These are phyloP conservation scores for Aspergillus kassunensis DNA, from an alignment of 495 filamentous ascomycete species.

Conservation along the genomic window DNA sequence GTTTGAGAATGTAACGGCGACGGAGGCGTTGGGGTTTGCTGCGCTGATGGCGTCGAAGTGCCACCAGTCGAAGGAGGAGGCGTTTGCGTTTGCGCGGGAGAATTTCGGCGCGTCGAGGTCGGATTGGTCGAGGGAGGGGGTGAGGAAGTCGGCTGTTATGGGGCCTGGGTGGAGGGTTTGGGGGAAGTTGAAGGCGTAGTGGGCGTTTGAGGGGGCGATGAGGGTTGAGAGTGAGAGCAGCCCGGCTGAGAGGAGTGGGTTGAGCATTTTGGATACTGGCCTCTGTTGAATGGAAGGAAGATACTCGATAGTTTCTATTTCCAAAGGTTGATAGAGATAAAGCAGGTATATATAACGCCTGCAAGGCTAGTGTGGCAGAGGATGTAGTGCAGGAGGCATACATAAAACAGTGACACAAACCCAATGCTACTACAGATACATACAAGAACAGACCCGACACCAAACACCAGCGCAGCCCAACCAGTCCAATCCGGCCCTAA, in stretches of 20 bases:
- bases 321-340: neutral
- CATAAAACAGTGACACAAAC: neutral
- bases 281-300: too few species aligned
- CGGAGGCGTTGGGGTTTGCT: conserved; percentile 12
- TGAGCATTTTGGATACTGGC: neutral
- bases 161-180: neutral
- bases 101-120: conserved; percentile 31
- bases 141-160: conserved; percentile 1
- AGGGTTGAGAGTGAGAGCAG: neutral
- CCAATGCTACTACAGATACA: conserved; percentile 6
- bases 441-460: neutral
- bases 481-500: too few species aligned
- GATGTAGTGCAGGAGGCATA: conserved; percentile 2
- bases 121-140: conserved; percentile 3
- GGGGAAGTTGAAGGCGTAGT: conserved; percentile 7
- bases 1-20: conserved; percentile 30
- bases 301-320: too few species aligned
- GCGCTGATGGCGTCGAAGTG: conserved; percentile 35
- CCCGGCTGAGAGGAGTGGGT: neutral
- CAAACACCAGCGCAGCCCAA: conserved; percentile 10
- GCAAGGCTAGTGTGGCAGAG: too few species aligned
- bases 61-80: conserved; percentile 39
- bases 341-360: too few species aligned
- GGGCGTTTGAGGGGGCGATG: too few species aligned
- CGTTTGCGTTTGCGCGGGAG: conserved; percentile 28